Conservation (phyloP, 2,329 filamentous ascomycete species). For the Plectosphaerella sp. region DNA sequence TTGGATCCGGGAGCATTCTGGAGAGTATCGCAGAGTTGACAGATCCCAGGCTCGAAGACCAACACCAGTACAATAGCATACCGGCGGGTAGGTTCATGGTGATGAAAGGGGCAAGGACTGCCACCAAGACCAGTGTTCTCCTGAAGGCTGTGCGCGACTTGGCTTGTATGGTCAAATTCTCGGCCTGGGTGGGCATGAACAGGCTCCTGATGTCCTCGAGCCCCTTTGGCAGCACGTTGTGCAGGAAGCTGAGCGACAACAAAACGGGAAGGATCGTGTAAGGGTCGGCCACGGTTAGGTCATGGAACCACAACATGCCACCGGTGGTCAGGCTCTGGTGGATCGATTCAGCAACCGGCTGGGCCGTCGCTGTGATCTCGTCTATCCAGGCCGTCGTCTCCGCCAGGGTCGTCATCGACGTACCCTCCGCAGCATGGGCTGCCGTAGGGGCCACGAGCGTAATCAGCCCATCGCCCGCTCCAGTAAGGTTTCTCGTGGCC, state of each 20-base stretch:
- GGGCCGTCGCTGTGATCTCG: too few species aligned
- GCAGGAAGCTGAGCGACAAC: background rate
- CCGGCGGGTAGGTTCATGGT: constrained; percentile 31
- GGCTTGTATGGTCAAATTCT: background rate
- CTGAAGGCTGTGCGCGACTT: constrained; percentile 1
- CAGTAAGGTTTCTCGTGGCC: constrained; percentile 42
- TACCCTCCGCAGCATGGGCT: background rate
- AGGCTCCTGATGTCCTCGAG: background rate
- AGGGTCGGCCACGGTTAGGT: constrained; percentile 49
- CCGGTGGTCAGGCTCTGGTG: constrained; percentile 34
- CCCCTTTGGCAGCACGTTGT: background rate
- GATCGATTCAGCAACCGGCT: background rate
- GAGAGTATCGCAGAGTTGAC: constrained; percentile 25
- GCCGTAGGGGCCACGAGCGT: background rate
- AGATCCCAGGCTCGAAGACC: constrained; percentile 28
- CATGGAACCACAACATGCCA: constrained; percentile 51
- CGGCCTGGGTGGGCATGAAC: background rate
- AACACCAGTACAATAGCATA: constrained; percentile 35
- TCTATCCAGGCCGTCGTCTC: too few species aligned
- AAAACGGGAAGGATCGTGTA: constrained; percentile 38
- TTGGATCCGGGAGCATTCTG: constrained; percentile 12
- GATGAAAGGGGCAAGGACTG: constrained; percentile 22
- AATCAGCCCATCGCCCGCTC: constrained; percentile 31
- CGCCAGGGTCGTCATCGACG: too few species aligned
- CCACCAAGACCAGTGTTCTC: constrained; percentile 1